Conservation (phyloP, 768 basidiomycete genomes). For the Melanogaster broomeanus region DNA sequence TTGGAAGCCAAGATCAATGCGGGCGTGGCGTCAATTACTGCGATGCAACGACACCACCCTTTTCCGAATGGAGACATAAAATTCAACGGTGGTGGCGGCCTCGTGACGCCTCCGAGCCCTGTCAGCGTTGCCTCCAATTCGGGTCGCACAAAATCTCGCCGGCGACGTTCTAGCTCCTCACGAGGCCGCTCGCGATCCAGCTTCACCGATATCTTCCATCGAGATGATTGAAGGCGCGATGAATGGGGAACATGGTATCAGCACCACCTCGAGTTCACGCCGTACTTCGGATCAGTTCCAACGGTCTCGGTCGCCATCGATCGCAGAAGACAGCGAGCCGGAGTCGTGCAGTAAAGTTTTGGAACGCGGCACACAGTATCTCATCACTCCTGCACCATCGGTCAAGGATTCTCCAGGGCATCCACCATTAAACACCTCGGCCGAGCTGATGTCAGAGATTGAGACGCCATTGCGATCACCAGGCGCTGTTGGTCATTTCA, state of each 20-base stretch:
- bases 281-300: slow-evolving; percentile 23
- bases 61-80: slow-evolving; percentile 34
- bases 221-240: slow-evolving; percentile 34
- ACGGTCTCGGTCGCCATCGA: slow-evolving; percentile 30
- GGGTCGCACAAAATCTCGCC: slow-evolving; percentile 37
- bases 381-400: slow-evolving; percentile 31
- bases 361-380: slow-evolving; percentile 24
- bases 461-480: slow-evolving; percentile 19
- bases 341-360: slow-evolving; percentile 22
- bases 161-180: slow-evolving; percentile 46
- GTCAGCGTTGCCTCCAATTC: slow-evolving; percentile 70
- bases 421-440: slow-evolving; percentile 10
- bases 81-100: slow-evolving; percentile 42
- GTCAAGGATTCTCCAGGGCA: slow-evolving; percentile 31
- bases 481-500: slow-evolving; percentile 32
- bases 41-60: slow-evolving; percentile 40
- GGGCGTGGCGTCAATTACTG: slow-evolving; percentile 29
- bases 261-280: slow-evolving; percentile 21
- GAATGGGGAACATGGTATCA: slow-evolving; percentile 16
- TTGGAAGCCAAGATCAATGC: slow-evolving; percentile 46
- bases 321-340: slow-evolving; percentile 30
- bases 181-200: slow-evolving; percentile 39
- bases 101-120: slow-evolving; percentile 79
- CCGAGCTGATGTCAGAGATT: slow-evolving; percentile 14
- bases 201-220: slow-evolving; percentile 34